Evolutionary conservation across 1,284 basidiomycete genomes (phyloP).

Genomic region (Cryptococcus depauperatus): DNA sequence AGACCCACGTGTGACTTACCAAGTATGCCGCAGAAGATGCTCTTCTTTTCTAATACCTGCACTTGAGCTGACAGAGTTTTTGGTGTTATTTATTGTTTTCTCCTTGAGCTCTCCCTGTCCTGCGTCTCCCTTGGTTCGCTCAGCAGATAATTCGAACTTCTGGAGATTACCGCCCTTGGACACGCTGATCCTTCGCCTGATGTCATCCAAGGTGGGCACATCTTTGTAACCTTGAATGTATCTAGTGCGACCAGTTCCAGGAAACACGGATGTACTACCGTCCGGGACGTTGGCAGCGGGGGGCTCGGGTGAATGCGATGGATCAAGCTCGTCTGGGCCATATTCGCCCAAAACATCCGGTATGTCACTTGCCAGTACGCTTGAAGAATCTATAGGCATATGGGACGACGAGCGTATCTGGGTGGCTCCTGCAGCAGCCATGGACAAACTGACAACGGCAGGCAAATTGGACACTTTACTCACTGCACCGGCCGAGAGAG

Average conservation of each 20-base stretch:
- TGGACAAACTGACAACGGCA: neutral
- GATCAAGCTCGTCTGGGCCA: neutral
- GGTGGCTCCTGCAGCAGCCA: no score
- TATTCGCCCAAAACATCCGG: neutral
- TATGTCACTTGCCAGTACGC: neutral
- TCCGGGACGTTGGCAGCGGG: neutral
- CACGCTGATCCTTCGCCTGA: conserved; percentile 53
- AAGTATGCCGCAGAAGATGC: conserved; percentile 73
- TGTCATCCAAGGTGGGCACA: conserved; percentile 69
- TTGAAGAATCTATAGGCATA: no score
- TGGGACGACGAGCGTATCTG: no score
- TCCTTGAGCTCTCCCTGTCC: conserved; percentile 6
- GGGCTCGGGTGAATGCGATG: neutral
- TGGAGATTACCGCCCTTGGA: conserved; percentile 3
- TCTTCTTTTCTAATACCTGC: conserved; percentile 58
- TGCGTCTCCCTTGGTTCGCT: conserved; percentile 3
- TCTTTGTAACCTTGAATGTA: conserved; percentile 68
- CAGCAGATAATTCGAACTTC: neutral
- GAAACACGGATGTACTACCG: conserved; percentile 7
- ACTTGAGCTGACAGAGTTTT: neutral
- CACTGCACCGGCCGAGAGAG: conserved; percentile 7
- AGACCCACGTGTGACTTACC: conserved; percentile 51
- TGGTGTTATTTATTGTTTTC: no score
- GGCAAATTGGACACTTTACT: neutral
- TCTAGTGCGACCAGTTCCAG: conserved; percentile 9